Percentiles rank a stretch among this genome's conserved stretches.
Evolutionary conservation across 108 stramenopile species (phyloP).

Genomic region (Asterionellopsis glacialis): DNA sequence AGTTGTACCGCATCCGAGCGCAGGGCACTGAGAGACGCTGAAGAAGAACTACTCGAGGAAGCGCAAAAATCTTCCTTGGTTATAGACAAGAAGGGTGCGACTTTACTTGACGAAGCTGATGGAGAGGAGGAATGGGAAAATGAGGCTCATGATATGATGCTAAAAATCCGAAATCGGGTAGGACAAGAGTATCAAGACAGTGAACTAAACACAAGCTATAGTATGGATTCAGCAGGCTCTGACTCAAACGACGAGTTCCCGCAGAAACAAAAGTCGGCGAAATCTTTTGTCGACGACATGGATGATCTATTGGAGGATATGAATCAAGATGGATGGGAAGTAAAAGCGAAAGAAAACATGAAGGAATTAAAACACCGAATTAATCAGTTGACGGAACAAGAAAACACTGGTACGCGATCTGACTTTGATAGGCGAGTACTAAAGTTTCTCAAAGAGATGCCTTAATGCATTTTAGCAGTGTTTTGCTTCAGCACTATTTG

Average conservation of each 20-base stretch:
- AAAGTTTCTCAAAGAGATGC: no score
- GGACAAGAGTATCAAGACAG: not conserved
- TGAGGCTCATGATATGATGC: not conserved
- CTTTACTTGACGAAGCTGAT: not conserved
- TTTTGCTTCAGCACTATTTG: not conserved
- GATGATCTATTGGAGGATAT: no score
- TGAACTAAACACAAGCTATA: not conserved
- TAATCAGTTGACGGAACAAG: no score
- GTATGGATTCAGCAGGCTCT: no score
- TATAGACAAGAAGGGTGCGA: not conserved
- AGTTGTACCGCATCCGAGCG: slow-evolving; percentile 1
- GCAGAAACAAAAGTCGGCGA: no score
- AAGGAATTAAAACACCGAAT: no score
- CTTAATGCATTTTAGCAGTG: not conserved
- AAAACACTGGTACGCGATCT: no score
- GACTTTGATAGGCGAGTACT: no score
- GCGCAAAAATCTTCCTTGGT: not conserved
- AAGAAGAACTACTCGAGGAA: not conserved
- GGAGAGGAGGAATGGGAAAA: not conserved
- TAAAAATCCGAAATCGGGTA: not conserved
- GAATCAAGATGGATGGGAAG: no score
- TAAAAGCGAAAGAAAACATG: no score
- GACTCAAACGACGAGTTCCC: no score
- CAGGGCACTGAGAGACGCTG: not conserved
- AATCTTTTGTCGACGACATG: no score